Conservation (phyloP, 179 eudicot genomes). For the Vitellaria paradoxa region DNA sequence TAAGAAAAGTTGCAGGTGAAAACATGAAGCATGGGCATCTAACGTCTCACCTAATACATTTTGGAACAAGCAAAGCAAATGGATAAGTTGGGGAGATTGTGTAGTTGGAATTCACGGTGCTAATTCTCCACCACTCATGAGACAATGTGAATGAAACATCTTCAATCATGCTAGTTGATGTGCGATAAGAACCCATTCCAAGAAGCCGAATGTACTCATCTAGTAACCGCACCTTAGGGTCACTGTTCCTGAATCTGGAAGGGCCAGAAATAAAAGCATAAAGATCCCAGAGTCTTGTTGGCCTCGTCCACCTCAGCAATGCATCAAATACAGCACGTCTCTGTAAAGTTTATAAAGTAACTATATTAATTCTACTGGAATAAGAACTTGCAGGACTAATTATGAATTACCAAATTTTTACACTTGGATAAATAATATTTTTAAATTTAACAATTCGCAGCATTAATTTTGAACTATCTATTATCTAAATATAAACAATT, state of each 20-base stretch:
- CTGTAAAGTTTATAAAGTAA: slow-evolving; percentile 35
- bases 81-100: slow-evolving; percentile 84
- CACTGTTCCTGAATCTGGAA: slow-evolving; percentile 54
- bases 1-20: slow-evolving; percentile 8
- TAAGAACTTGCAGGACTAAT: slow-evolving; percentile 1
- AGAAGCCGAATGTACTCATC: slow-evolving; percentile 94
- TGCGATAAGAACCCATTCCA: slow-evolving; percentile 55
- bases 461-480: neutral
- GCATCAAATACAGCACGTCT: slow-evolving; percentile 89
- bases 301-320: slow-evolving; percentile 68
- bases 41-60: slow-evolving; percentile 65
- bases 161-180: slow-evolving; percentile 54
- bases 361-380: slow-evolving; percentile 14
- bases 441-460: too few species aligned
- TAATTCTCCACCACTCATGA: slow-evolving; percentile 87
- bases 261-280: slow-evolving; percentile 79
- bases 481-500: neutral
- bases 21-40: slow-evolving; percentile 1
- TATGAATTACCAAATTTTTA: too few species aligned
- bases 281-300: slow-evolving; percentile 85
- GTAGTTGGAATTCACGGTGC: slow-evolving; percentile 67
- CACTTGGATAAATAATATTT: too few species aligned
- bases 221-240: slow-evolving; percentile 73
- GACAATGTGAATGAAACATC: slow-evolving; percentile 72
- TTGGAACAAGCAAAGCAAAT: slow-evolving; percentile 89